Base-by-base conservation (phyloP, 108 stramenopile species). In the Nitzschia sp. region DNA sequence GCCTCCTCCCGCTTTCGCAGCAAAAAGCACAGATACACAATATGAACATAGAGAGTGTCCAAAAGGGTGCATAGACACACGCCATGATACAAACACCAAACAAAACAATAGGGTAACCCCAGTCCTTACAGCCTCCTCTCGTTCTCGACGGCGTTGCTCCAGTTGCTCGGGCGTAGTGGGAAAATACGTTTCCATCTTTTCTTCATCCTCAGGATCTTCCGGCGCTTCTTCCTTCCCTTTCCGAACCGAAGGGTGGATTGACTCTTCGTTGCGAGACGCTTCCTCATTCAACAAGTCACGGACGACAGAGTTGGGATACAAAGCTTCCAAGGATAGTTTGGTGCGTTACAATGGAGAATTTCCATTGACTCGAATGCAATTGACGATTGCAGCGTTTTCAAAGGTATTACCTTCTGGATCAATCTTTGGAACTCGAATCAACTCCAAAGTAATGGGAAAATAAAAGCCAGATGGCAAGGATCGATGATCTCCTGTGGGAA, bases 371-470 rank as follows among this genome's bases (percentile, higher is more conserved):
- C 38, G 36, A 45, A 70, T 46, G 58, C 68, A 70, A 3, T 70
- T 59, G 13, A 46, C 58, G 15, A 70, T 62, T 2, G 68, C 68
- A 6, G 23, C 59, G 18, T 70, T 58, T 59, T 70, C 68, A 13
- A 32, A 70, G 35, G 38, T 70, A 11, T 70, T 32, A 15, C 68
- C 68, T 59, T 70, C 58, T 3, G 68, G 56, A 2, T 45, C 56
- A 4, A 30, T 59, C 4, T 46, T 58, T 3, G 68, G 58, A 1
- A 35, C 1, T 33, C 54, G 66, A 49, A 67, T 67, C 34, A 67
- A 19, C 8, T 31, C 34, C 30, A 67, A 26, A 1, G 66, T 67
- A 30, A 67, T 67, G 28, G 66, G 54, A 26, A 49, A 67, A 54
- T 67, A 67, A 33, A 25, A 67, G 2, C 4, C 54, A 53, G 53